Percentiles rank a stretch among this genome's conserved stretches.
These are phyloP conservation scores for Mucor velutinosus DNA, from an alignment of 371 early-diverging fungal genomes.

Conservation along the genomic window DNA sequence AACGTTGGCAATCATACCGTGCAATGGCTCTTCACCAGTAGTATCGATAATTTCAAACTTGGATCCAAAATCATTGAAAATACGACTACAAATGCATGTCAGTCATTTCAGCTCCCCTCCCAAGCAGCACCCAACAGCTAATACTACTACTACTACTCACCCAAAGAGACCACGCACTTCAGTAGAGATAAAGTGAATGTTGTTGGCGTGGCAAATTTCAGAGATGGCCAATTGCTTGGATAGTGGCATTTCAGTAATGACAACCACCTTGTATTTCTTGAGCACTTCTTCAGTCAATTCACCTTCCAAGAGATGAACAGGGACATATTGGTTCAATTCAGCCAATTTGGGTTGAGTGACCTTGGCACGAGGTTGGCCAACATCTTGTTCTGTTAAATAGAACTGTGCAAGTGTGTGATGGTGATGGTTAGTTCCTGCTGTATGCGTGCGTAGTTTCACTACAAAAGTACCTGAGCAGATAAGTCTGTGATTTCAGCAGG, in stretches of 20 bases:
- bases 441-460: no score
- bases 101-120: no score
- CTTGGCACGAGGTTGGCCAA: conserved; percentile 91
- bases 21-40: conserved; percentile 93
- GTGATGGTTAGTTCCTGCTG: background rate
- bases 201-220: conserved; percentile 81
- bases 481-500: conserved; percentile 83
- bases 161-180: conserved; percentile 96
- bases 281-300: conserved; percentile 76
- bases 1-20: conserved; percentile 95
- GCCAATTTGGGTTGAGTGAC: conserved; percentile 85
- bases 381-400: conserved; percentile 87
- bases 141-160: conserved; percentile 43
- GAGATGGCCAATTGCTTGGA: conserved; percentile 87
- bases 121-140: no score
- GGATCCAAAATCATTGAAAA: conserved; percentile 98
- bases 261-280: conserved; percentile 84
- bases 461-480: conserved; percentile 92
- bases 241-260: conserved; percentile 81
- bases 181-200: conserved; percentile 93
- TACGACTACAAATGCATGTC: conserved; percentile 38
- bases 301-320: conserved; percentile 81
- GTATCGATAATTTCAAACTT: conserved; percentile 90
- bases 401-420: conserved; percentile 76
- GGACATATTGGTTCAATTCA: conserved; percentile 98